Base-by-base conservation (phyloP, 2,329 filamentous ascomycete genomes). In the Harringtonia lauricola region DNA sequence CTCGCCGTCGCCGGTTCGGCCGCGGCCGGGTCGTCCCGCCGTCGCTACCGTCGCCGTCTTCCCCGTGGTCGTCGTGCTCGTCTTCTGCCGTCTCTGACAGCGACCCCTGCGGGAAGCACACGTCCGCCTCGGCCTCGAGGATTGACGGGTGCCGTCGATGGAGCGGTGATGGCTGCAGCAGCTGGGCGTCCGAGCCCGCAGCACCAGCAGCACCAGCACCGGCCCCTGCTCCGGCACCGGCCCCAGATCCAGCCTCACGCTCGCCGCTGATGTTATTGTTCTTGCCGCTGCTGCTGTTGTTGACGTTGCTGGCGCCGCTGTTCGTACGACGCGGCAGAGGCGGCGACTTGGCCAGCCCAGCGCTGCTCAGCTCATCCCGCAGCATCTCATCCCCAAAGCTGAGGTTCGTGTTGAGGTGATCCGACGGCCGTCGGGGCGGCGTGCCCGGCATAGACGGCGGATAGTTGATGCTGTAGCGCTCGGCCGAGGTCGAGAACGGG, bases 31-130 rank as follows among this genome's bases (percentile, higher is more conserved):
- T 49, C 54, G 64, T 41, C 51, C 48, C 8, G 47, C 51, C 6
- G 44, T 14, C 18, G 3, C 29, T 8, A 6, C 30, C 29, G 29
- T 34, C 39, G 22, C 17, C 22, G 29, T 15, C 39, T 4, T 28
- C 21, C 41, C 19, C 26, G 40, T 24, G 24, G 24, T 26, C 7
- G 24, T 26, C 24, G 24, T 26, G 6, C 7, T 26, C 24, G 24
- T 26, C 24, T 6, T 90, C 84, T 24, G 74, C 87, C 39, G 92
- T 68, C 54, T 94, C 87, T 0, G 86, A 92, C 62, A 88, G 72
- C 6, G 71, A 79, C 43, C 84, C 81, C 7, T 80, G 79, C 0
- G 89, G 90, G 55, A 95, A 95, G 65, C 92, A 95, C 1, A 96
- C 89, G 63, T 96, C 92, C 51, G 85, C 85, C 54, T 92, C 79